These are phyloP conservation scores for Hsuehochloa calcarea DNA, from an alignment of 176 grass and related monocot genomes.

Conservation along the genomic window DNA sequence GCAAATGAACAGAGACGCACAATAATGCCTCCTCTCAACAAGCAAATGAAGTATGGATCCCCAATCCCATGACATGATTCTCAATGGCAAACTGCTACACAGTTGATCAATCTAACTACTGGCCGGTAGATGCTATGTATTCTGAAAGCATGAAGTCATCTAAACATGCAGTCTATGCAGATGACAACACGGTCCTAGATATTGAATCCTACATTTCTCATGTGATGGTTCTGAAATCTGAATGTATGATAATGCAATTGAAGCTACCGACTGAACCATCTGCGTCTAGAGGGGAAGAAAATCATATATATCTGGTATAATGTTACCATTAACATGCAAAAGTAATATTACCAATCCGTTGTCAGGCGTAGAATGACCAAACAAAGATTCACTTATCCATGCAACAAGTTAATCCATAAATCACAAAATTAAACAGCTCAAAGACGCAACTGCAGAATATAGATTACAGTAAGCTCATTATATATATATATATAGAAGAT, in stretches of 20 bases:
- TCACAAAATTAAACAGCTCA: not conserved
- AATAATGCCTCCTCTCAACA: not conserved
- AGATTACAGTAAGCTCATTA: conserved; percentile 52
- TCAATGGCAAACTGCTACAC: not conserved
- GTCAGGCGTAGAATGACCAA: not conserved
- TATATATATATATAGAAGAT: conserved; percentile 43
- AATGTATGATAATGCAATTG: not conserved
- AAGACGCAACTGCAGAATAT: not conserved
- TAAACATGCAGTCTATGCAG: not conserved
- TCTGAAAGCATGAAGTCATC: not conserved
- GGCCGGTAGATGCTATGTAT: not conserved
- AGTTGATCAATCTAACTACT: not conserved
- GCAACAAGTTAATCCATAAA: not conserved
- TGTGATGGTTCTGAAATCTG: not conserved
- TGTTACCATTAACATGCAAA: not conserved
- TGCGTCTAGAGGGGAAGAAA: not conserved
- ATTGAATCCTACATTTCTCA: not conserved
- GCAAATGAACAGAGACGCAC: not conserved
- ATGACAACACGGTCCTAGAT: not conserved
- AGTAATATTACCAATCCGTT: not conserved
- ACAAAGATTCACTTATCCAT: not conserved
- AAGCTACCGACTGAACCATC: not conserved
- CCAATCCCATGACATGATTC: not conserved
- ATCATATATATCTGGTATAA: not conserved
- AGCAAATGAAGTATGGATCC: not conserved